phyloP scores from a whole-genome alignment of 2,329 filamentous ascomycete genomes.

The Myrmaecium sp. region DNA sequence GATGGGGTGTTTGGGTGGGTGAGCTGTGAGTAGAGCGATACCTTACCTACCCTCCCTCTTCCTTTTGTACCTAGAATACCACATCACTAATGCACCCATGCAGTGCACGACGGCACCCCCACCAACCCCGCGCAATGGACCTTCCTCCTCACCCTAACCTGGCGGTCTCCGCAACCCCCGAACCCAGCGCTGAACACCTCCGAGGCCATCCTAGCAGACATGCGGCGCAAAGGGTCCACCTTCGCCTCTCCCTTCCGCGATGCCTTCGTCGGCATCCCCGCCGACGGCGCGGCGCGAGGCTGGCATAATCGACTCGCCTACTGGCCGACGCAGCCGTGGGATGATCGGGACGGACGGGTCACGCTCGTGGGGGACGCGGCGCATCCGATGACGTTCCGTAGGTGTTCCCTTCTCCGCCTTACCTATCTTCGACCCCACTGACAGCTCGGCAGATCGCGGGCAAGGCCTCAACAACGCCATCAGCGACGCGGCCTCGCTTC shows the following conservation, averaged over 20 bases:
- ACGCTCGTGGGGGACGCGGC: slow-evolving; percentile 24
- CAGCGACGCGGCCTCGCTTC: slow-evolving; percentile 24
- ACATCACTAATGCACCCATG: background rate
- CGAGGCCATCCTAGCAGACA: slow-evolving; percentile 12
- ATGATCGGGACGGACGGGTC: slow-evolving; percentile 17
- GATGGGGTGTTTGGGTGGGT: slow-evolving; percentile 20
- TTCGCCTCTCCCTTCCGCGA: slow-evolving; percentile 23
- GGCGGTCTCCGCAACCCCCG: slow-evolving; percentile 20
- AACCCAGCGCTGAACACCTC: slow-evolving; percentile 15
- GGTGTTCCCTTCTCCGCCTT: background rate
- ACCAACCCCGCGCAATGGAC: slow-evolving; percentile 25
- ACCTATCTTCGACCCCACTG: no score
- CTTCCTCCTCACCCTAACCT: slow-evolving; percentile 34
- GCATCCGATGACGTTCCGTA: slow-evolving; percentile 23
- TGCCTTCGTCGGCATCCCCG: slow-evolving; percentile 17
- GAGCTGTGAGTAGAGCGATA: slow-evolving; percentile 2
- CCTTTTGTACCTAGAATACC: slow-evolving; percentile 26
- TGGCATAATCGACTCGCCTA: slow-evolving; percentile 20
- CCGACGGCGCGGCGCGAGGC: slow-evolving; percentile 10
- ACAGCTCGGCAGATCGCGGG: slow-evolving; percentile 20
- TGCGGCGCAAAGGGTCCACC: slow-evolving; percentile 18
- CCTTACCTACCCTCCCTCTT: slow-evolving; percentile 11
- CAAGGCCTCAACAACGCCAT: slow-evolving; percentile 34
- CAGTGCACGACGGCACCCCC: slow-evolving; percentile 10
- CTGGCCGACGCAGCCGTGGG: slow-evolving; percentile 18